Percentiles rank a stretch among this genome's conserved stretches.
Evolutionary conservation across 1,284 basidiomycete species (phyloP).

Genomic region (Papiliotrema flavescens): DNA sequence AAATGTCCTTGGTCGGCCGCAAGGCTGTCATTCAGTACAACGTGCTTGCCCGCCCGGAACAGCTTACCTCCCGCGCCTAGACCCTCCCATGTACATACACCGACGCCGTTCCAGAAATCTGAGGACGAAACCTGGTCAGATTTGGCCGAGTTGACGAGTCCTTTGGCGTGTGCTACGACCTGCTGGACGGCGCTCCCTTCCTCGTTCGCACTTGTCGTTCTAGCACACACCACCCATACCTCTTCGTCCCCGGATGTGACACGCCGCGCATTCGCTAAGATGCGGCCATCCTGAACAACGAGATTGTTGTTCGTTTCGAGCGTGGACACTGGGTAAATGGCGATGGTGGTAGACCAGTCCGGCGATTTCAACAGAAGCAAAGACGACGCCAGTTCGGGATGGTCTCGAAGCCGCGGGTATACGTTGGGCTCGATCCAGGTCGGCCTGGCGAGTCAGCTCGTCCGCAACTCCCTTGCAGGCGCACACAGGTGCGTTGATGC

Average conservation of each 20-base stretch:
- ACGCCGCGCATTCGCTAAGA: conserved; percentile 9
- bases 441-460: conserved; percentile 9
- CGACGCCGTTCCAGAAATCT: conserved; percentile 18
- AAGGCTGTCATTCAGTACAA: background rate
- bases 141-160: conserved; percentile 10
- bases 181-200: conserved; percentile 13
- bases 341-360: conserved; percentile 8
- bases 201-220: conserved; percentile 1
- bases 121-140: background rate
- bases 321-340: conserved; percentile 22
- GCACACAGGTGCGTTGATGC: background rate
- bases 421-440: conserved; percentile 19
- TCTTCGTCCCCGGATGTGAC: background rate
- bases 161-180: conserved; percentile 13
- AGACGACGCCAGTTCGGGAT: conserved; percentile 11
- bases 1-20: conserved; percentile 4
- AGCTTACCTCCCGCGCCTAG: conserved; percentile 4
- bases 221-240: conserved; percentile 17
- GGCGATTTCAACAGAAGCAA: conserved; percentile 15
- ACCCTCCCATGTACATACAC: conserved; percentile 21
- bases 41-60: conserved; percentile 8
- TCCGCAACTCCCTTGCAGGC: no score
- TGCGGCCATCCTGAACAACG: conserved; percentile 7
- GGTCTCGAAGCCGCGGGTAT: conserved; percentile 1
- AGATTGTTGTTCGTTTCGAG: conserved; percentile 15